Evolutionary conservation across 495 filamentous ascomycete genomes (phyloP), one percentile per base, ranked within the genome.

Genomic region (Xylaria castorea): DNA sequence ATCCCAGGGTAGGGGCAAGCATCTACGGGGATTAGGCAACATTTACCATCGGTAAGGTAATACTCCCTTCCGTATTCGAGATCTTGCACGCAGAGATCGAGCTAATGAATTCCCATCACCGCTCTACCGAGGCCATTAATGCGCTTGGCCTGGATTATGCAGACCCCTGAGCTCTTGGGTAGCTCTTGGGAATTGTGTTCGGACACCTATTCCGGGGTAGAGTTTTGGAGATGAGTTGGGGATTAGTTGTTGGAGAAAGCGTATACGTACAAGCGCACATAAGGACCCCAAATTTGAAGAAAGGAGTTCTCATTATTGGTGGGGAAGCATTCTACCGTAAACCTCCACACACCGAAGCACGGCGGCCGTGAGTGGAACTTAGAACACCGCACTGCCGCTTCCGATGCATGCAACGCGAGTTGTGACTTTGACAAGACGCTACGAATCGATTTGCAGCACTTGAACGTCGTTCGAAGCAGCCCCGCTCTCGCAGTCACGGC

Each of bases 301-400:
- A 50, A 44, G 2, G 25, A 36, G 30, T 42, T 72, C 62, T 61
- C 61, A 36, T 75, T 53, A 78, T 74, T 76, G 74, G 76, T 73
- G 74, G 74, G 74, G 64, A 70, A 71, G 71, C 70, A 78, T 76
- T 78, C 48, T n/a, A 66, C 76, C 76, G 76, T 74, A 51, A 67
- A 51, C n/a, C 18, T 36, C 36, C 30, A 55, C 18, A 5, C 25
- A 34, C 36, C 44, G 68, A 63, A 60, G 30, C 30, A 67, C 68
- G 38, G 20, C n/a, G 40, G 57, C 44, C 44, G n/a, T 46, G 32
- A 46, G 46, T 48, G 58, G 61, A 42, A 66, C 61, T 57, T 62
- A 27, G 22, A 61, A n/a, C 53, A 70, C 68, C 68, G 44, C 40
- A 62, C 11, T 34, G 53, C 40, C 53, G 51, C 53, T 57, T 68